Evolutionary conservation across 768 basidiomycete species (phyloP), one percentile per base, ranked within the genome.

Genomic region (Pisolithus marmoratus): DNA sequence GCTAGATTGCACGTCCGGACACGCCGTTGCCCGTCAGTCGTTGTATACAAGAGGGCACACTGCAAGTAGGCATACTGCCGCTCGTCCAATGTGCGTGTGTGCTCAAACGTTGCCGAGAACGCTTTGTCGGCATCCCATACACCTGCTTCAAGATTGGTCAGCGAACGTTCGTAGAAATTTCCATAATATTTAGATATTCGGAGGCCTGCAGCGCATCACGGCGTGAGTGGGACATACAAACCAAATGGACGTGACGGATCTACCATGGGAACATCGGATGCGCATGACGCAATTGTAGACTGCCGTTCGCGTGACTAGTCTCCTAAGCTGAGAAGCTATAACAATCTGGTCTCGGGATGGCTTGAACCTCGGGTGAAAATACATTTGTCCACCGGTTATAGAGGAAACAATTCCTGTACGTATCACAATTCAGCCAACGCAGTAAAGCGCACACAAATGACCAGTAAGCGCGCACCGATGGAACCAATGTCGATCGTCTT

Each of bases 361-460:
- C 48, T 85, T 78, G 65, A 92, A 99, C n/a, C 90, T 80, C 8
- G 95, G 96, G 61, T 94, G 88, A 72, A 86, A 95, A 70, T 87
- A 94, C 1, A 95, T 60, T 52, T 94, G 91, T 19, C 96, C 96
- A 14, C 96, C 96, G 7, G 91, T 92, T 11, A 82, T 64, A 0
- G 83, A 83, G 1, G 87, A 64, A 6, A 94, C 76, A 4, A 76
- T 68, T 40, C 87, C 88, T 85, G 54, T 12, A 24, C 9, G n/a
- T 15, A 31, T 44, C 47, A 56, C 38, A 27, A 51, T 48, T 38
- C 29, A 52, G 20, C 12, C 17, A 11, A 42, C 15, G 43, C 4
- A 17, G 4, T 17, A 38, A 45, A 53, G 29, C 7, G 41, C 29
- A 34, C 22, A 45, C 22, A 26, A 49, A 54, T 3, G 23, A 22